A percentile compares a stretch with the other conserved stretches of the same genome.
Evolutionary conservation across 148 eudicot species (phyloP).

Genomic region (Rhododendron vialii): DNA sequence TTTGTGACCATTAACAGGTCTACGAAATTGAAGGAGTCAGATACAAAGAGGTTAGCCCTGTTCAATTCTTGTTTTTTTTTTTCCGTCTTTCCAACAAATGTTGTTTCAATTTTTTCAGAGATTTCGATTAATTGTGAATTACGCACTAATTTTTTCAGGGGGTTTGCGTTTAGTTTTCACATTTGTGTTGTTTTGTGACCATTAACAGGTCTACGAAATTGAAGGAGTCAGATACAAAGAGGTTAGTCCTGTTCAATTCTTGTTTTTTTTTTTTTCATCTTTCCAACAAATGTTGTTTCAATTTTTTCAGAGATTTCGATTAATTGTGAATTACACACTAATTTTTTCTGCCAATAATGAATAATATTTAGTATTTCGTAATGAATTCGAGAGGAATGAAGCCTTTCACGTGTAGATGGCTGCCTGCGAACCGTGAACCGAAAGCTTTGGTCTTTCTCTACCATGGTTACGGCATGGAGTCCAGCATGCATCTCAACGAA

Average conservation of each 20-base stretch:
- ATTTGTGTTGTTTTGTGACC: background rate
- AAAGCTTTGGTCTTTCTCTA: background rate
- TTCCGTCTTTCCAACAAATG: too few species aligned
- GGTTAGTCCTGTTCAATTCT: slow-evolving; percentile 4
- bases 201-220: slow-evolving; percentile 6
- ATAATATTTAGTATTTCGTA: background rate
- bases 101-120: too few species aligned
- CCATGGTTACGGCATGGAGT: too few species aligned
- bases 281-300: background rate
- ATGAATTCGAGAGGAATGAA: background rate
- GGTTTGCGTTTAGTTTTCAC: background rate
- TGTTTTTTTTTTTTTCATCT: background rate
- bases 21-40: too few species aligned
- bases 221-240: slow-evolving; percentile 9
- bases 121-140: too few species aligned
- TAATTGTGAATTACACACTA: background rate
- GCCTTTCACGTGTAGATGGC: background rate
- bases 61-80: too few species aligned
- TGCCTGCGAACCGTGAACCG: background rate
- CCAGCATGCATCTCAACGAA: too few species aligned
- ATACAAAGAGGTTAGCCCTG: too few species aligned
- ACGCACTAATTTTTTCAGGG: background rate
- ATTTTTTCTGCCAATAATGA: background rate
- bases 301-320: background rate
- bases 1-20: too few species aligned